These are phyloP conservation scores for Eutypa lata DNA, from an alignment of 2,329 filamentous ascomycete genomes.

Conservation along the genomic window DNA sequence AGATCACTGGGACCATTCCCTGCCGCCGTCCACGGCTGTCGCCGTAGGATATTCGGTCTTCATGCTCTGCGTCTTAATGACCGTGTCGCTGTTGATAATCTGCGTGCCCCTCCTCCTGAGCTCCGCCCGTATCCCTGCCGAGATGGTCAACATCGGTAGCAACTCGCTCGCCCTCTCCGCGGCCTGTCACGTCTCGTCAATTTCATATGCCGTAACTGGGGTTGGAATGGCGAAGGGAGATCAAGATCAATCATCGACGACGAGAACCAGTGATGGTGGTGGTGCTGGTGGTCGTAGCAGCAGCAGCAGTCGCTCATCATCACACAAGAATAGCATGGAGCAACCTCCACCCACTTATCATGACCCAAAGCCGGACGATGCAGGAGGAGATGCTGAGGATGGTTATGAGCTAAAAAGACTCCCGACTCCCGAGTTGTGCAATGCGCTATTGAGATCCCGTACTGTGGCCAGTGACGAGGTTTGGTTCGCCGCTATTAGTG, in stretches of 20 bases:
- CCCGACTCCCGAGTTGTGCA: no score
- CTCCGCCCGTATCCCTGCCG: conserved; percentile 10
- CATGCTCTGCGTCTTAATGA: conserved; percentile 9
- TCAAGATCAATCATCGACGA: conserved; percentile 2
- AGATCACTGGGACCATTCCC: conserved; percentile 1
- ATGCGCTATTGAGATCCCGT: no score
- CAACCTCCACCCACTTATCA: no score
- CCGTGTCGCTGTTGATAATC: conserved; percentile 9
- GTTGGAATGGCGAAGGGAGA: not conserved
- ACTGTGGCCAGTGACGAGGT: no score
- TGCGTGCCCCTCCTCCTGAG: conserved; percentile 11
- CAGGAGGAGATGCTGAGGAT: no score
- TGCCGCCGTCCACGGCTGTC: conserved; percentile 13
- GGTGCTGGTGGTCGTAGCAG: not conserved
- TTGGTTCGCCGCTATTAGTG: not conserved
- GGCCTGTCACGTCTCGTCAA: conserved; percentile 18
- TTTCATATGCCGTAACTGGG: not conserved
- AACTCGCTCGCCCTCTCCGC: conserved; percentile 21
- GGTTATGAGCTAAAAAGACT: no score
- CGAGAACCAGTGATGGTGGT: not conserved
- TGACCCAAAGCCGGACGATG: no score
- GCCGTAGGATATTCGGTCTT: conserved; percentile 9
- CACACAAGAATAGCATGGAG: no score
- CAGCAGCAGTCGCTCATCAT: no score
- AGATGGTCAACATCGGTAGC: conserved; percentile 14